A percentile compares a stretch with the other conserved stretches of the same genome.
Conservation (phyloP, 1,139 yeast species). For the Candida labiduridarum region DNA sequence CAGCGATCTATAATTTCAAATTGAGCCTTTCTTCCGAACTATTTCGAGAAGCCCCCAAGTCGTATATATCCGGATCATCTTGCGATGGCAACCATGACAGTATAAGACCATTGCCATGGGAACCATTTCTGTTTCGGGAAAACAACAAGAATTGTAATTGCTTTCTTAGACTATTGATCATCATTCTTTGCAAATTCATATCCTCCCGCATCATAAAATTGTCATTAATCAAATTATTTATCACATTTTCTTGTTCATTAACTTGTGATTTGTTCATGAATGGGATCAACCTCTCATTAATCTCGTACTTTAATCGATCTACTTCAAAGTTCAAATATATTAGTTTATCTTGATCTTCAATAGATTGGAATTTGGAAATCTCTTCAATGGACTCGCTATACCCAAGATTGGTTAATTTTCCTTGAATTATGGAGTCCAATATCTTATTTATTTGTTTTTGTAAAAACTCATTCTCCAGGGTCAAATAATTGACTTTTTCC, state of each 20-base stretch:
- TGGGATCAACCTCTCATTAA: conserved; percentile 44
- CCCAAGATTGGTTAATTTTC: conserved; percentile 55
- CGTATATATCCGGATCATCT: conserved; percentile 11
- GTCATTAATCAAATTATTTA: conserved; percentile 42
- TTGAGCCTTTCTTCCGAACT: conserved; percentile 43
- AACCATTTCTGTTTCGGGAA: conserved; percentile 27
- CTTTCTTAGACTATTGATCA: conserved; percentile 50
- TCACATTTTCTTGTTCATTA: conserved; percentile 38
- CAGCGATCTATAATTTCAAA: conserved; percentile 24
- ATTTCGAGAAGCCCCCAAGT: conserved; percentile 23
- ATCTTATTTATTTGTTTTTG: conserved; percentile 50
- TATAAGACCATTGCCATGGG: conserved; percentile 2
- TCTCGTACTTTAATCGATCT: conserved; percentile 44
- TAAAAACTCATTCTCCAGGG: conserved; percentile 31
- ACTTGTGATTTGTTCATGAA: conserved; percentile 35
- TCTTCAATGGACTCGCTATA: conserved; percentile 52
- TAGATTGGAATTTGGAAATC: conserved; percentile 30
- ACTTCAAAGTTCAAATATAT: conserved; percentile 40
- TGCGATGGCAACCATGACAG: conserved; percentile 3
- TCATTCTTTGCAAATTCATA: conserved; percentile 46
- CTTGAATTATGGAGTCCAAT: conserved; percentile 51
- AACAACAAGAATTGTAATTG: conserved; percentile 53
- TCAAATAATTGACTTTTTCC: conserved; percentile 21
- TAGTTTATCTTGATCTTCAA: conserved; percentile 33
- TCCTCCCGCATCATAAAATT: conserved; percentile 52